Evolutionary conservation across 164 flowering plant species (phyloP).

Genomic region (Taxillus chinensis): DNA sequence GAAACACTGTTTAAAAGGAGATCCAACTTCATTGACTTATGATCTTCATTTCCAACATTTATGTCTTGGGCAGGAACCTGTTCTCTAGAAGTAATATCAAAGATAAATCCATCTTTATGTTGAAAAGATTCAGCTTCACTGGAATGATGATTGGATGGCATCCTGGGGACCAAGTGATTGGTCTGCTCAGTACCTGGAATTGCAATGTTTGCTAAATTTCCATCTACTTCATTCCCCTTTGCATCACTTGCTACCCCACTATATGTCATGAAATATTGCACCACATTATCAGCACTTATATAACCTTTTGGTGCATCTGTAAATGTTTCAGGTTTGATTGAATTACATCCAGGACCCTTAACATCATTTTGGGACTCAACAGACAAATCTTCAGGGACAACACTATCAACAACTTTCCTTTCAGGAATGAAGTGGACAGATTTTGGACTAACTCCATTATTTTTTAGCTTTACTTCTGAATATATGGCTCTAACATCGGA

Average conservation of each 20-base stretch:
- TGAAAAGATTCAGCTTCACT: conserved; percentile 10
- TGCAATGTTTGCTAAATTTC: conserved; percentile 4
- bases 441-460: too few species aligned
- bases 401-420: too few species aligned
- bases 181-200: conserved; percentile 9
- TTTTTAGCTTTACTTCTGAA: too few species aligned
- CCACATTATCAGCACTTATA: conserved; percentile 3
- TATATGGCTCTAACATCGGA: too few species aligned
- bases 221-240: conserved; percentile 2
- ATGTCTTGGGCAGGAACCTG: conserved; percentile 5
- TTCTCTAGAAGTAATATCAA: conserved; percentile 6
- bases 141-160: conserved; percentile 6
- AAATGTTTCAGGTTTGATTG: neutral
- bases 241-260: conserved; percentile 9
- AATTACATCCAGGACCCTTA: neutral
- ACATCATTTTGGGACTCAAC: neutral
- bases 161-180: neutral
- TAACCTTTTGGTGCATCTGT: neutral
- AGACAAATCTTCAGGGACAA: neutral
- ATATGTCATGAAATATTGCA: neutral
- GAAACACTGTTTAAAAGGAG: neutral
- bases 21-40: conserved; percentile 10
- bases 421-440: too few species aligned
- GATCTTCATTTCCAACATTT: conserved; percentile 12
- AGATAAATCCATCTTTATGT: conserved; percentile 1